Evolutionary conservation across 2,329 filamentous ascomycete genomes (phyloP).

Genomic region (Fusarium sp.): DNA sequence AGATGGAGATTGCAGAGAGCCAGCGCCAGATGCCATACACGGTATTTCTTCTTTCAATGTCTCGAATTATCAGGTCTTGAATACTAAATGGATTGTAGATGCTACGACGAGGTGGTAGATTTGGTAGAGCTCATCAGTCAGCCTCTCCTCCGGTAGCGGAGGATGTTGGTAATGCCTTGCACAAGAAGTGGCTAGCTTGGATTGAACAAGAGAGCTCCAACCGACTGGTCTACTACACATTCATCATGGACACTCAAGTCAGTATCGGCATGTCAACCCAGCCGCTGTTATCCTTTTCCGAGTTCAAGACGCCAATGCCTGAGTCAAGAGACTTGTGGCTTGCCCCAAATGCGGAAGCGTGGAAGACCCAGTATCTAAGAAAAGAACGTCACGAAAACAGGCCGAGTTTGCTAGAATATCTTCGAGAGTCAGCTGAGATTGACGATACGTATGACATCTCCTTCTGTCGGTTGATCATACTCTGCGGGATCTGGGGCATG

Average conservation of each 20-base stretch:
- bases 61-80: not conserved
- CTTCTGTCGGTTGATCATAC: constrained; percentile 14
- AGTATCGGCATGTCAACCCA: constrained; percentile 27
- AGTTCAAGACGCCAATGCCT: constrained; percentile 18
- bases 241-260: constrained; percentile 21
- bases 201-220: constrained; percentile 27
- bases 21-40: constrained; percentile 26
- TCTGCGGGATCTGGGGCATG: constrained; percentile 29
- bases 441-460: constrained; percentile 16
- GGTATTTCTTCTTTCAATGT: not conserved
- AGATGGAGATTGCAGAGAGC: constrained; percentile 32
- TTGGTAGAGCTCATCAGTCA: constrained; percentile 2
- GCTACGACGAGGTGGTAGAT: constrained; percentile 16
- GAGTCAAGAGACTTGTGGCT: constrained; percentile 28
- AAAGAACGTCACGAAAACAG: not conserved
- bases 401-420: constrained; percentile 11
- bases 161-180: constrained; percentile 17
- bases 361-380: constrained; percentile 23
- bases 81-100: constrained; percentile 11
- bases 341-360: constrained; percentile 25
- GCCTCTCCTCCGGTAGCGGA: not conserved
- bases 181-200: constrained; percentile 29
- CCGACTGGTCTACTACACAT: constrained; percentile 20
- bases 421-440: constrained; percentile 22
- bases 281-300: constrained; percentile 23